Base-by-base conservation (phyloP, 2,329 filamentous ascomycete genomes). In the Penicillium sp. region DNA sequence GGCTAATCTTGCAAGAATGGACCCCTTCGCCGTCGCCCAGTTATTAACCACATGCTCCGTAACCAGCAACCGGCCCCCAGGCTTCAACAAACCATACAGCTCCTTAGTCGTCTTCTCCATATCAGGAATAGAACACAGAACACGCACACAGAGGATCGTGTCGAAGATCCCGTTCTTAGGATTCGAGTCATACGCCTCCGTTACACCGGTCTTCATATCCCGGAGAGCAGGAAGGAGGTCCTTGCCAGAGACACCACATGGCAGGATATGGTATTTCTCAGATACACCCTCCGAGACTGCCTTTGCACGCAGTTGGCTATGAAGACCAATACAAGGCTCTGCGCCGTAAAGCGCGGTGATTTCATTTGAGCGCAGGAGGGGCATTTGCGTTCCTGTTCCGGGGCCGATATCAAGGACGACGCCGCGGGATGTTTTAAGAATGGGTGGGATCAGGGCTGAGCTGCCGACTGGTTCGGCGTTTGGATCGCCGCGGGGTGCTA, bases 1-100 rank as follows among this genome's bases (percentile, higher is more conserved):
- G 64, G 79, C 64, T 16, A 75, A 11, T 21, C 79, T 68, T n/a
- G 76, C 80, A 13, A 78, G 7, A 11, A 79, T 13, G 35, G 75
- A 79, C 6, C 80, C 82, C 62, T 74, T 76, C 44, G 72, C 71
- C n/a, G 70, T 75, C 50, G 69, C 66, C 78, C 80, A 83, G 1
- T 79, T 77, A 63, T 83, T 84, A 24, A 72, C 76, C 13, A 84
- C 79, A 71, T 86, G 84, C 68, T 86, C 84, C 51, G 77, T 80
- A 26, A 85, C 72, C 19, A 86, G 70, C 71, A 86, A 68, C 54
- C 81, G 71, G 0, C 84, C 84, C 2, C 84, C 83, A 0, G 83
- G 83, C 57, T 79, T 81, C 39, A 86, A 66, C 57, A 85, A 64
- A 0, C 63, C 64, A 65, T 84, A 84, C 37, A 86, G 60, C 1